Evolutionary conservation across 2,329 filamentous ascomycete genomes (phyloP).

Genomic region (Fusarium setosum): DNA sequence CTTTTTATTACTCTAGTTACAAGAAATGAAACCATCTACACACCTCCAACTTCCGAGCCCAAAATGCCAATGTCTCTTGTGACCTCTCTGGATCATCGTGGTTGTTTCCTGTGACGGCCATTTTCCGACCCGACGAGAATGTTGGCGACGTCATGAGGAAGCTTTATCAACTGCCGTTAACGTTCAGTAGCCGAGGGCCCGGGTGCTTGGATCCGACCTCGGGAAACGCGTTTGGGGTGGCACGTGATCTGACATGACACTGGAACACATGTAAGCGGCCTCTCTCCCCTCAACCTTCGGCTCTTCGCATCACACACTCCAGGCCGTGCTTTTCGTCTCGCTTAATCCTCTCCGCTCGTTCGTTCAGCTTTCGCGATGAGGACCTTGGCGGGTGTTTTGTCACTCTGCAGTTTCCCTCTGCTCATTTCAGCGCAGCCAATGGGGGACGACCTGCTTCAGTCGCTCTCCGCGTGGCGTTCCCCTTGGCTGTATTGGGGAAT

Average conservation of each 20-base stretch:
- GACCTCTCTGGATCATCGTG: constrained; percentile 3
- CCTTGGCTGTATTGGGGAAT: constrained; percentile 30
- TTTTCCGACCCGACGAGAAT: constrained; percentile 3
- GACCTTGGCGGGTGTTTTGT: constrained; percentile 18
- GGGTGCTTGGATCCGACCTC: neutral
- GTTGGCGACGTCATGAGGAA: constrained; percentile 24
- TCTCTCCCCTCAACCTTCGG: neutral
- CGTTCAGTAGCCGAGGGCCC: constrained; percentile 10
- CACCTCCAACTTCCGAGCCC: neutral
- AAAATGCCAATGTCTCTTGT: neutral
- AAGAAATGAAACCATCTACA: constrained; percentile 21
- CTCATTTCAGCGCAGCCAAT: constrained; percentile 39
- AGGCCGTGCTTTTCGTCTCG: neutral
- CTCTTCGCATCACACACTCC: neutral
- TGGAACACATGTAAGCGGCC: neutral
- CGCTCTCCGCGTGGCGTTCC: constrained; percentile 27
- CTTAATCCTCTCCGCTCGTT: constrained; percentile 10
- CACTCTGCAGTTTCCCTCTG: constrained; percentile 8
- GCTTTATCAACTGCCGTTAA: constrained; percentile 15
- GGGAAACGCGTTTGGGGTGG: neutral
- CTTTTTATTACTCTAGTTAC: constrained; percentile 26
- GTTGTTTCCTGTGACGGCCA: constrained; percentile 1
- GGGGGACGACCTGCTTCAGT: constrained; percentile 10
- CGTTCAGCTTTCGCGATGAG: constrained; percentile 7
- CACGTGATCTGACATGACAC: neutral